Evolutionary conservation across 192 early-diverging fungal genomes (phyloP).

Genomic region (Backusella parvicylindrica): DNA sequence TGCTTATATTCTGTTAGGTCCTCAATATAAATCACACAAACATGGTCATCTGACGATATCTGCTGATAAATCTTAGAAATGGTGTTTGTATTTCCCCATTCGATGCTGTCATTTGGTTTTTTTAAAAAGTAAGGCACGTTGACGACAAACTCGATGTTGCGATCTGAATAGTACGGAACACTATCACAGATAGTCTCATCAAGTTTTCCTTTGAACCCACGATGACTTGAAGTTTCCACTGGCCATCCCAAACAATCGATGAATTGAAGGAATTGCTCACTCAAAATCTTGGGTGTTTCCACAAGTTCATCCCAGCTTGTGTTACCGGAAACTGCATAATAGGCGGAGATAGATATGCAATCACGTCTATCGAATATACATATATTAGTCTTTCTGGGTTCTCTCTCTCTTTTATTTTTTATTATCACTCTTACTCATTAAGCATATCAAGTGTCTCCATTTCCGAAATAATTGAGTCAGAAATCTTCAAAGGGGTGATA

Average conservation of each 20-base stretch:
- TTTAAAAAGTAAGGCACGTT: constrained; percentile 64
- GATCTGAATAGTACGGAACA: constrained; percentile 68
- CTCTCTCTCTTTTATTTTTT: neutral
- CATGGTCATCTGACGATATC: constrained; percentile 58
- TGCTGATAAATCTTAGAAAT: constrained; percentile 37
- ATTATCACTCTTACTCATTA: constrained; percentile 57
- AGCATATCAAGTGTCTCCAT: constrained; percentile 58
- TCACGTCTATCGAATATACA: constrained; percentile 50
- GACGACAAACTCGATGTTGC: constrained; percentile 66
- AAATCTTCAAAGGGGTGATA: constrained; percentile 61
- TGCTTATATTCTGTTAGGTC: constrained; percentile 43
- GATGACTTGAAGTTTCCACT: constrained; percentile 55
- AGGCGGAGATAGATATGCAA: constrained; percentile 60
- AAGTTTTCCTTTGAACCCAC: constrained; percentile 62
- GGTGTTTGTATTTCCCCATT: neutral
- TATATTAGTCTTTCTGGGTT: neutral
- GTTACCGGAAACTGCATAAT: constrained; percentile 58
- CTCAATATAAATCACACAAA: constrained; percentile 73
- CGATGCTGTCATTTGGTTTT: constrained; percentile 2
- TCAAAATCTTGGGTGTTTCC: constrained; percentile 36
- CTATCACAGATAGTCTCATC: constrained; percentile 49
- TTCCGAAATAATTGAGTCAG: constrained; percentile 59
- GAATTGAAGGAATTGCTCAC: constrained; percentile 65
- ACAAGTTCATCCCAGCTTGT: constrained; percentile 52
- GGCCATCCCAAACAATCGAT: constrained; percentile 71